Evolutionary conservation across 1,284 basidiomycete species (phyloP), one percentile per base, ranked within the genome.

Genomic region (Leccinum subfulvum): DNA sequence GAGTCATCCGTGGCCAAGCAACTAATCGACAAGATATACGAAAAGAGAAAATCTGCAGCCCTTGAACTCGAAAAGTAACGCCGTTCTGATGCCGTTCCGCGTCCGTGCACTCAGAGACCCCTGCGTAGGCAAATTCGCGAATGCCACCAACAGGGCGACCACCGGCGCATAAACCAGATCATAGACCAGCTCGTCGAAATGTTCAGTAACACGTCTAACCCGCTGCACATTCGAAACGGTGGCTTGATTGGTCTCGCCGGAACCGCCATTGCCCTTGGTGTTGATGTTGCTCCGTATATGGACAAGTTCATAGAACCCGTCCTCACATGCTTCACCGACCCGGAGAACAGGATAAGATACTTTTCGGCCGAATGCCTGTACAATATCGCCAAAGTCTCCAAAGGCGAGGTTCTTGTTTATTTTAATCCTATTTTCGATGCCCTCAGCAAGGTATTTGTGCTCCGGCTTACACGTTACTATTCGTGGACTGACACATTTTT

Each of bases 381-480:
- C 81, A 99, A 99, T 79, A 97, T 99, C 62, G 91, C 92, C 39
- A 98, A 99, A 78, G 96, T 98, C 7, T 97, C 95, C 61, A 98
- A 98, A 75, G 97, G 97, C 41, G 97, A 98, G 78, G 91, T 98
- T 49, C 80, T 99, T 65, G 89, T 98, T 21, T 98, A 97, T 76
- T 99, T 99, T 79, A 99, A 99, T 74, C 94, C 97, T 64, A 94
- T 98, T 62, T 99, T 99, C 71, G 97, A 99, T 77, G 91, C 94
- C 1, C 83, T 99, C 65, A 95, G 93, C 82, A 98, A 97, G 83
- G 95, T 95, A 69, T 66, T 84, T 71, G 18, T 30, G 2, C 23
- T 44, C 10, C 58, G 13, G 9, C 54, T 39, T 59, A 54, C 28
- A 58, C 41, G 53, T 57, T 37, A 47, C 57, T 53, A 41, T 60